Base-by-base conservation (phyloP, 306 rosid species). In the Trichosanthes truncata region DNA sequence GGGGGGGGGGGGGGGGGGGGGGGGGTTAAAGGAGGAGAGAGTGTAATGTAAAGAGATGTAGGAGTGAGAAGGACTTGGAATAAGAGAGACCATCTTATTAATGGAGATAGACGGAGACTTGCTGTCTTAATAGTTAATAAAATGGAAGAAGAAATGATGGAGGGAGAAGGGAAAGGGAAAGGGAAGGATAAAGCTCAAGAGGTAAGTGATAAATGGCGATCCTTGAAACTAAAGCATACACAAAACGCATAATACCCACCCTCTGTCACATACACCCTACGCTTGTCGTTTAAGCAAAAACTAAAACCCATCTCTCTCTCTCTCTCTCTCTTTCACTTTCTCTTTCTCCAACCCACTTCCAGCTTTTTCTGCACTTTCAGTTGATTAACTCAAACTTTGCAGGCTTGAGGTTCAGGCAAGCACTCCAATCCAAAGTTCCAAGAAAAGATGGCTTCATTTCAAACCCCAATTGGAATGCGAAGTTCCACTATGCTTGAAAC, bases 261-360 rank as follows among this genome's bases (percentile, higher is more conserved):
- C 85, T 81, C 84, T 82, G 87, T 38, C 84, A 87, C 86, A 74
- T 31, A 74, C 78, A 29, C 26, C 62, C 78, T 74, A 74, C 62
- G 79, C 97, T 95, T 95, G 91, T 91, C 97, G 86, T 95, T 87
- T 77, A 95, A 93, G 97, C 97, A 91, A 95, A 78, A 86, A 86
- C 90, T 81, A 84, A 88, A 83, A 87, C 83, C 85, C 78, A 71
- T 68, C 81, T 63, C 79, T 48, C 78, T 63, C 79, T 59, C 45
- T 78, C 80, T 82, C 72, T 41, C 60, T 77, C 40, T 85, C 69
- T 81, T 29, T 29, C 33, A 1, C 45, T 78, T 81, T 82, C 72
- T 41, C 65, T 77, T 46, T 85, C 69, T 81, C 68, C 61, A 25
- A 78, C 66, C 55, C 56, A 55, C 38, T 77, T 53, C 12, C 76